phyloP scores from a whole-genome alignment of 2,329 filamentous ascomycete species.

The Diatrype stigma region DNA sequence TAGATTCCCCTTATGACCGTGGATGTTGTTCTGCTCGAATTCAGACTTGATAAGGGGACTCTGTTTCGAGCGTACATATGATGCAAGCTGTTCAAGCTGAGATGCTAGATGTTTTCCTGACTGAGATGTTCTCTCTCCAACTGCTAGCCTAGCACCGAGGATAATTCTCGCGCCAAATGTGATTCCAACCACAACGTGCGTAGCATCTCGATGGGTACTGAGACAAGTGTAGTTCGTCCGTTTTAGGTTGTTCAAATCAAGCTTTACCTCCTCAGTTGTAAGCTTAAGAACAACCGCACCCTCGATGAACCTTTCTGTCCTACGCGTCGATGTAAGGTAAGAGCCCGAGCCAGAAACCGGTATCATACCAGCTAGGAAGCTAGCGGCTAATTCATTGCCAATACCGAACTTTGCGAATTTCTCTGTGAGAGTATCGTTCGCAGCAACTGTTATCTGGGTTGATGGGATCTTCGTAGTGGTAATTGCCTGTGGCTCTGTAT shows the following conservation, averaged over 20 bases:
- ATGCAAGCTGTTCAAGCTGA: neutral
- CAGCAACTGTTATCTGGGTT: neutral
- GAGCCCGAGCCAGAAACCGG: constrained; percentile 1
- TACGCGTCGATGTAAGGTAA: constrained; percentile 1
- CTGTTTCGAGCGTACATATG: neutral
- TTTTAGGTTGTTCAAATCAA: neutral
- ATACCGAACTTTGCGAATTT: constrained; percentile 3
- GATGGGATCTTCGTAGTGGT: neutral
- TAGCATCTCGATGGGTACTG: neutral
- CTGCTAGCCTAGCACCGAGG: neutral
- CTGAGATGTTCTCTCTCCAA: neutral
- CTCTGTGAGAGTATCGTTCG: neutral
- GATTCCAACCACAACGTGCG: constrained; percentile 4
- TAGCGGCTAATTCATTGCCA: constrained; percentile 2
- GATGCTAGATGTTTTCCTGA: neutral
- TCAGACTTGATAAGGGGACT: neutral
- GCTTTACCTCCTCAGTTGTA: neutral
- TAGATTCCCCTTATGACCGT: neutral
- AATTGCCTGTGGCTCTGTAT: neutral
- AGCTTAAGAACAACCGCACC: constrained; percentile 3
- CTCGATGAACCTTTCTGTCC: neutral
- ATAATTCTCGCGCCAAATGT: constrained; percentile 2
- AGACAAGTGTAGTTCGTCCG: neutral
- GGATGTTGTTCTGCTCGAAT: neutral
- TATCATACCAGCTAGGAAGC: constrained; percentile 4